A percentile compares a stretch with the other conserved stretches of the same genome.
phyloP scores from a whole-genome alignment of 1,139 yeast genomes.

The Yamadazyma diddensiae region DNA sequence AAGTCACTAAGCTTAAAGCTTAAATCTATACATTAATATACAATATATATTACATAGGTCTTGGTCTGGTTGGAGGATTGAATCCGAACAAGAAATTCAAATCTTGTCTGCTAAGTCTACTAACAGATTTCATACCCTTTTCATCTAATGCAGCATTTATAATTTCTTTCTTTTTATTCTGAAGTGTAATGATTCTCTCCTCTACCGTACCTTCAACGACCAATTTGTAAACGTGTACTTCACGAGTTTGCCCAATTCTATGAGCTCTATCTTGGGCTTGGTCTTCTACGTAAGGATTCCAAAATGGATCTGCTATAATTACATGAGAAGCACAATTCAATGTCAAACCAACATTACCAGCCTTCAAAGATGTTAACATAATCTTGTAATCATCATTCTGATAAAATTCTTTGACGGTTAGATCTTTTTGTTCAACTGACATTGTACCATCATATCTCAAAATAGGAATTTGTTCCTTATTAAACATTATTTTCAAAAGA shows the following conservation, averaged over 20 bases:
- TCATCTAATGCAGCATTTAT: constrained; percentile 80
- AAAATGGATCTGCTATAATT: constrained; percentile 85
- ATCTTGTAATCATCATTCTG: constrained; percentile 45
- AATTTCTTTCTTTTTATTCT: constrained; percentile 66
- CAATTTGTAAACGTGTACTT: constrained; percentile 71
- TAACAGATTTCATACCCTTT: constrained; percentile 60
- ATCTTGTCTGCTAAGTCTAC: constrained; percentile 66
- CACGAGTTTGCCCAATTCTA: constrained; percentile 81
- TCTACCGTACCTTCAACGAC: constrained; percentile 72
- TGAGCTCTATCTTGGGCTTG: constrained; percentile 96
- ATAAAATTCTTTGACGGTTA: constrained; percentile 61
- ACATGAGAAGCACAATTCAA: constrained; percentile 93
- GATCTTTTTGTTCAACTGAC: constrained; percentile 63
- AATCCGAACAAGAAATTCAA: constrained; percentile 79
- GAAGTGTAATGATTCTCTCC: constrained; percentile 78
- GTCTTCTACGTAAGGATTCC: constrained; percentile 96
- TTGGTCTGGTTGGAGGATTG: too few species aligned
- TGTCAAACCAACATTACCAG: constrained; percentile 92
- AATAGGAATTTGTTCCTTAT: constrained; percentile 43
- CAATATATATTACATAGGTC: too few species aligned
- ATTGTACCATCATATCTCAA: constrained; percentile 81
- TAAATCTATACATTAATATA: constrained; percentile 7
- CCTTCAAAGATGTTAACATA: constrained; percentile 73
- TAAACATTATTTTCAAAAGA: constrained; percentile 57
- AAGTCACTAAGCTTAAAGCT: constrained; percentile 34